Conservation (phyloP, 73 alveolate species). For the Urostyla sp. region DNA sequence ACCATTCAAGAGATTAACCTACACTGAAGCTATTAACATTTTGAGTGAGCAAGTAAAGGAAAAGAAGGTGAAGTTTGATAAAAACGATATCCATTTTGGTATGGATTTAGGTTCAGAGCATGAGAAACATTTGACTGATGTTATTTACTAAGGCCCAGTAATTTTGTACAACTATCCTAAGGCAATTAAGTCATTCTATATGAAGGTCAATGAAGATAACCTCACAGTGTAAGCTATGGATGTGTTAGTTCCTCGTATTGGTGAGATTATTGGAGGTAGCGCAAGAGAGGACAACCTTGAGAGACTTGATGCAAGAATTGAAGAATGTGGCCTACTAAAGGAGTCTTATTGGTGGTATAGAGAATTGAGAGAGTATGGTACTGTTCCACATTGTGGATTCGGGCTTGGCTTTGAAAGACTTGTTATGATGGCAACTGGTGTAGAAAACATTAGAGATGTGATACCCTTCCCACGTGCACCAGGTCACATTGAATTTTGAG, state of each 20-base stretch:
- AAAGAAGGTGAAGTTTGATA: conserved; percentile 80
- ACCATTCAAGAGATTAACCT: conserved; percentile 92
- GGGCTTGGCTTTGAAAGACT: conserved; percentile 99
- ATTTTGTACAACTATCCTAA: conserved; percentile 99
- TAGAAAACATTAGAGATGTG: conserved; percentile 99
- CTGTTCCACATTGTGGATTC: conserved; percentile 99
- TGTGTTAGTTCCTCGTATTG: conserved; percentile 97
- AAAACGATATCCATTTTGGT: conserved; percentile 92
- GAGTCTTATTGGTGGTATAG: conserved; percentile 98
- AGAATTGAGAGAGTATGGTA: conserved; percentile 97
- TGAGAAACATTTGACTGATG: conserved; percentile 96
- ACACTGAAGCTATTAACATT: conserved; percentile 92
- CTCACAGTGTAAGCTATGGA: conserved; percentile 99
- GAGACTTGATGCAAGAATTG: conserved; percentile 79
- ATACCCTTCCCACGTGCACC: conserved; percentile 99
- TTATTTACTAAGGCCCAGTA: conserved; percentile 96
- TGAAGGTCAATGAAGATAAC: conserved; percentile 97
- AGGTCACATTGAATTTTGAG: conserved; percentile 99
- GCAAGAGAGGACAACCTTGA: conserved; percentile 99
- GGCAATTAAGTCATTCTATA: conserved; percentile 98
- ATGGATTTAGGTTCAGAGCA: conserved; percentile 96
- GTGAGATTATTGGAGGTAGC: conserved; percentile 99
- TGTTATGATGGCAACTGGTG: conserved; percentile 97
- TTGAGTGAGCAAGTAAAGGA: conserved; percentile 71
- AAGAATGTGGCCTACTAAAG: conserved; percentile 83